Evolutionary conservation across 768 basidiomycete genomes (phyloP), one percentile per base, ranked within the genome.

Genomic region (Suillus occidentalis): DNA sequence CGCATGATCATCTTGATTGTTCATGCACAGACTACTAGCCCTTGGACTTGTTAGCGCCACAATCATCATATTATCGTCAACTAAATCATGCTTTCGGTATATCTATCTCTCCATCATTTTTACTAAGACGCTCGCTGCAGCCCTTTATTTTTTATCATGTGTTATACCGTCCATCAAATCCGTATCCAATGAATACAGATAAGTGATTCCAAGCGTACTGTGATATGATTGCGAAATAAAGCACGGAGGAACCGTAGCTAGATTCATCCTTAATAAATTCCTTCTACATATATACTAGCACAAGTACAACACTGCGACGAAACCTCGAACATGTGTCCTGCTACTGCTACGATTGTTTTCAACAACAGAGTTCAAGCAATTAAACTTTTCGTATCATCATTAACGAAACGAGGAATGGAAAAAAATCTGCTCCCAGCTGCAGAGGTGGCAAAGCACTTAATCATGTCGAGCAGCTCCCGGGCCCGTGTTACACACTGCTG

Each of bases 121-220:
- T 22, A 57, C 52, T 69, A 63, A 68, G 65, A 77, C 67, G 63
- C 60, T 69, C 62, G 25, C 58, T 59, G 58, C 64, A 71, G 60
- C 67, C 39, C 25, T 52, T 59, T 59, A 59, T 71, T 72, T 73
- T 66, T 65, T 70, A 68, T 61, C 64, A 68, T 67, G 65, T 72
- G 68, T 40, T 47, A 77, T 73, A 75, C 69, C 59, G 50, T 69
- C 65, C 64, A 42, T 42, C 56, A 47, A 66, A 72, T 67, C 67
- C 34, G 53, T 59, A 61, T 62, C 69, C 70, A 76, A 76, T 73
- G 56, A 69, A 75, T 52, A 9, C 50, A 4, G 28, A 53, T 37
- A 5, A 22, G 36, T 59, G 49, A 62, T 53, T 0, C 10, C n/a
- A 36, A 16, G 18, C 36, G 28, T 53, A 31, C 14, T 28, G 25